Evolutionary conservation across 768 basidiomycete genomes (phyloP).

Genomic region (Lactifluus piperatus): DNA sequence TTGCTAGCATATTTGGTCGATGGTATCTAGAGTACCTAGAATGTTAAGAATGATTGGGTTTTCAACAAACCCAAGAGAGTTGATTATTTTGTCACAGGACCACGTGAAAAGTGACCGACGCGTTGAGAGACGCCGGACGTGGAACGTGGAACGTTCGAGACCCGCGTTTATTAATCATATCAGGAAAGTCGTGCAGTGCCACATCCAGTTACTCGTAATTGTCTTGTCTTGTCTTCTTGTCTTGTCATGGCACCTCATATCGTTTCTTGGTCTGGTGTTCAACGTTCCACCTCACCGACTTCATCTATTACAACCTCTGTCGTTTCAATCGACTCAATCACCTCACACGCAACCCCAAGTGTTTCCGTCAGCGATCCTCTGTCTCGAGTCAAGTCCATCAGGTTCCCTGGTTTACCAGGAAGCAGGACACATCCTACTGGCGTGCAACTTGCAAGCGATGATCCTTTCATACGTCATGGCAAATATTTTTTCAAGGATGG

Average conservation of each 20-base stretch:
- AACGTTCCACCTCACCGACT: slow-evolving; percentile 5
- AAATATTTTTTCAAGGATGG: slow-evolving; percentile 18
- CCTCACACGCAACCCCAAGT: background rate
- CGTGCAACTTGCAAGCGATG: background rate
- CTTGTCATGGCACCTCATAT: slow-evolving; percentile 2
- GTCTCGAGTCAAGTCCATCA: background rate
- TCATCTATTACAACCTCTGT: background rate
- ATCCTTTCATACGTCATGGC: slow-evolving; percentile 8
- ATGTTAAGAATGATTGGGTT: slow-evolving; percentile 4
- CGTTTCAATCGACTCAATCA: slow-evolving; percentile 7
- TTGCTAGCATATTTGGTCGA: background rate
- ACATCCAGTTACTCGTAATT: background rate
- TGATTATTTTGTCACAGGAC: background rate
- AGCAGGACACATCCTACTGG: background rate
- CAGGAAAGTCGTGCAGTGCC: background rate
- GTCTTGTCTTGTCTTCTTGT: background rate
- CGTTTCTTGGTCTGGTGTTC: background rate
- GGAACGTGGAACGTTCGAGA: background rate
- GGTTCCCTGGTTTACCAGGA: background rate
- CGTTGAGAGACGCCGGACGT: background rate
- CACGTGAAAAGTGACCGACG: slow-evolving; percentile 16
- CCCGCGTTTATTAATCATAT: background rate
- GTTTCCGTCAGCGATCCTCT: background rate
- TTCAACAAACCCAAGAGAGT: slow-evolving; percentile 7
- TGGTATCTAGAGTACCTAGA: background rate